Conservation (phyloP, 345 rosid species). For the Leavenworthia alabamica region DNA sequence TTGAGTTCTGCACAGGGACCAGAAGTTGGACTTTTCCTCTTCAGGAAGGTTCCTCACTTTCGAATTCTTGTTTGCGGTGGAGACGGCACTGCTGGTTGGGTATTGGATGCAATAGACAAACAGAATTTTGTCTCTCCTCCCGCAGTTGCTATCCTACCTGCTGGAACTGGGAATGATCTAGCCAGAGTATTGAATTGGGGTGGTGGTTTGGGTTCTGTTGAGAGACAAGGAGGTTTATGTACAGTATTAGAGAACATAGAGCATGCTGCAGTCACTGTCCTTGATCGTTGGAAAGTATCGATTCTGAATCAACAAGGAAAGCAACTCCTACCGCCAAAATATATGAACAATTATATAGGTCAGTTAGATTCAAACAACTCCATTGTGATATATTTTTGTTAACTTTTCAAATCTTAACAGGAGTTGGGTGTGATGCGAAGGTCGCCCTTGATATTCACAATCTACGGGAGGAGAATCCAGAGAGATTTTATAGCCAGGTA, state of each 20-base stretch:
- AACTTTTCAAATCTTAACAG: constrained; percentile 31
- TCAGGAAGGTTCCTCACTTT: constrained; percentile 81
- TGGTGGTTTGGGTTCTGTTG: constrained; percentile 75
- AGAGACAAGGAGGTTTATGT: constrained; percentile 78
- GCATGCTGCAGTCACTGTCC: constrained; percentile 83
- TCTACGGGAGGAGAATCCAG: constrained; percentile 80
- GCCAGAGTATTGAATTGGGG: constrained; percentile 88
- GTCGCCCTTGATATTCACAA: constrained; percentile 84
- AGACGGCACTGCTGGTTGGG: constrained; percentile 96
- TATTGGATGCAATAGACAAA: constrained; percentile 75
- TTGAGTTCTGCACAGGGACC: constrained; percentile 75
- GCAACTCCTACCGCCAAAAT: constrained; percentile 58
- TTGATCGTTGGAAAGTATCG: constrained; percentile 81
- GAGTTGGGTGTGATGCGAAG: constrained; percentile 91
- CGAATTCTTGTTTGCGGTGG: constrained; percentile 92
- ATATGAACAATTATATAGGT: constrained; percentile 92
- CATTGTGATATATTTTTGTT: neutral
- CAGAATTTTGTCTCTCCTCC: constrained; percentile 89
- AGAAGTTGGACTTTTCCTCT: constrained; percentile 72
- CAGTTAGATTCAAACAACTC: constrained; percentile 21
- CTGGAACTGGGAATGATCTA: constrained; percentile 95
- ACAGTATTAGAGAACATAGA: constrained; percentile 64
- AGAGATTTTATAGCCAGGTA: constrained; percentile 80
- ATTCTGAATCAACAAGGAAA: constrained; percentile 56
- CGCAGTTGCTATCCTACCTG: constrained; percentile 87